Evolutionary conservation across 768 basidiomycete genomes (phyloP).

Genomic region (Leccinum variicolor): DNA sequence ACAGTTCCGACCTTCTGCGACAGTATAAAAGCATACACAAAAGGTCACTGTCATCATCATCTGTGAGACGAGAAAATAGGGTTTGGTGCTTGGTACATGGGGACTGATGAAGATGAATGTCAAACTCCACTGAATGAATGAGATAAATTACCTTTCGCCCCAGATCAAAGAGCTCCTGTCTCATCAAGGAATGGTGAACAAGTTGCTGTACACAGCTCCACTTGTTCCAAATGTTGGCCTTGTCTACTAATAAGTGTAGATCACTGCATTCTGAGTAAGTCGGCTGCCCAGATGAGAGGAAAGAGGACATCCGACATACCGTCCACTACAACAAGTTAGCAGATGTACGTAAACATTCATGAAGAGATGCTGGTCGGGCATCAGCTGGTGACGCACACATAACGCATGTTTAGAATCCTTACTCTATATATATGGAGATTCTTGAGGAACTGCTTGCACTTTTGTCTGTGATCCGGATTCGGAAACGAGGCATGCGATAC

Average conservation of each 20-base stretch:
- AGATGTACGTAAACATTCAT: constrained; percentile 24
- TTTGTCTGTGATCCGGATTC: neutral
- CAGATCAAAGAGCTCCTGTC: constrained; percentile 6
- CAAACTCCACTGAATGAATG: neutral
- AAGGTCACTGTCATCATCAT: constrained; percentile 16
- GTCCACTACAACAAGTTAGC: constrained; percentile 10
- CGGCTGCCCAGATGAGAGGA: neutral
- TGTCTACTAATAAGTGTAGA: constrained; percentile 6
- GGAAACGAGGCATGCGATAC: constrained; percentile 6
- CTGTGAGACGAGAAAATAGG: constrained; percentile 1
- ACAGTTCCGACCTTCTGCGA: constrained; percentile 14
- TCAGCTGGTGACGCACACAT: constrained; percentile 4
- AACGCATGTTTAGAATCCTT: neutral
- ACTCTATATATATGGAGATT: constrained; percentile 22
- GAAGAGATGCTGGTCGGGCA: constrained; percentile 20
- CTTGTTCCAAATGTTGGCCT: constrained; percentile 7
- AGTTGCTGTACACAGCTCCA: constrained; percentile 21
- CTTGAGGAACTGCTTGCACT: constrained; percentile 8
- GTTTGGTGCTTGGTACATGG: constrained; percentile 11
- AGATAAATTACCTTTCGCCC: constrained; percentile 7
- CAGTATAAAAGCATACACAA: constrained; percentile 20
- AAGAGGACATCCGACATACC: constrained; percentile 1
- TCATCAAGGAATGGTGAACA: constrained; percentile 14
- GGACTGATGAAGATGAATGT: constrained; percentile 5
- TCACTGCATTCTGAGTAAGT: constrained; percentile 2